These are phyloP conservation scores for Globisporangium yorkense DNA, from an alignment of 352 stramenopile species.

Conservation along the genomic window DNA sequence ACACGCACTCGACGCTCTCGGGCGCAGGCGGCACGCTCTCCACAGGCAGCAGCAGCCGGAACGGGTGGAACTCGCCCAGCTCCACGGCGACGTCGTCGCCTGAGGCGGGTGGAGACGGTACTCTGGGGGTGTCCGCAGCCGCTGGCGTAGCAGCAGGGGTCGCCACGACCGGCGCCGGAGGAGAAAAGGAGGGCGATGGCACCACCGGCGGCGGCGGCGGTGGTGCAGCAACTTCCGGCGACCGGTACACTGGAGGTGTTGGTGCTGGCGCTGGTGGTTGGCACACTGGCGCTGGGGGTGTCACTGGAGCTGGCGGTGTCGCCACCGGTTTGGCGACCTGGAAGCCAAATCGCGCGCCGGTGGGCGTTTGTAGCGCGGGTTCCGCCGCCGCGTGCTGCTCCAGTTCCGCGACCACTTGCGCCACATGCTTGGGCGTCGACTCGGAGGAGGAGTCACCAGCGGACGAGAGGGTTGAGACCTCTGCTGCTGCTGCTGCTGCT, in stretches of 20 bases:
- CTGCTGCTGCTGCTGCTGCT: neutral
- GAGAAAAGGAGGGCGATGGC: neutral
- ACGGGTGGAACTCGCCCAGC: slow-evolving; percentile 32
- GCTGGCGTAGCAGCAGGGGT: slow-evolving; percentile 1
- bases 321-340: neutral
- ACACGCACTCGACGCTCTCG: slow-evolving; percentile 50
- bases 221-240: neutral
- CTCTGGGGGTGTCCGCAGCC: neutral
- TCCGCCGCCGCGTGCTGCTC: neutral
- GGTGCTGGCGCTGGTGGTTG: neutral
- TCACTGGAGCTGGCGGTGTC: neutral
- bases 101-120: slow-evolving; percentile 1
- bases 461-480: neutral
- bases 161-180: neutral
- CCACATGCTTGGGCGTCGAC: neutral
- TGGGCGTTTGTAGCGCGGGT: neutral
- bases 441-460: no score
- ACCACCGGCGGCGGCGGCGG: neutral
- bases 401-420: neutral
- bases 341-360: no score
- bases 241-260: neutral
- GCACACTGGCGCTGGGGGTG: neutral
- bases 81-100: neutral
- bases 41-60: slow-evolving; percentile 44
- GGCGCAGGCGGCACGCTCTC: slow-evolving; percentile 38